Conservation (phyloP, 1,284 basidiomycete species). For the Psilocybe mexicana region DNA sequence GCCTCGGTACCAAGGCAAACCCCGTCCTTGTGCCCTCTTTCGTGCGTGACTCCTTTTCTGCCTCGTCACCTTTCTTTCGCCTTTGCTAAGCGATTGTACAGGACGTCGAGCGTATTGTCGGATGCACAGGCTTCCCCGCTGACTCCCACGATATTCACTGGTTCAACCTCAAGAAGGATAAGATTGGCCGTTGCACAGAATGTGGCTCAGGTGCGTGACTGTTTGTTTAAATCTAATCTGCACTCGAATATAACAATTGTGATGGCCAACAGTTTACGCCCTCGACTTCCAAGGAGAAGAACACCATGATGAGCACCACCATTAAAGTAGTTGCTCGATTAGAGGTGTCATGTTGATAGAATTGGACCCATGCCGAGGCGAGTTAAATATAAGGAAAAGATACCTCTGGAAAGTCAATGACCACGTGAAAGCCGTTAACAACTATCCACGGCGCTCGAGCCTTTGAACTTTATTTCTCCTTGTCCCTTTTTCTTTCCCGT, state of each 20-base stretch:
- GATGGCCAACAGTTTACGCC: conserved; percentile 45
- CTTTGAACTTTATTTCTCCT: background rate
- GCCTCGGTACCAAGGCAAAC: conserved; percentile 85
- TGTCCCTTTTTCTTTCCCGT: background rate
- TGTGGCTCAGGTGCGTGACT: conserved; percentile 78
- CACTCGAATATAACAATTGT: conserved; percentile 8
- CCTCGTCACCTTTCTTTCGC: conserved; percentile 1
- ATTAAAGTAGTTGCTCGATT: conserved; percentile 23
- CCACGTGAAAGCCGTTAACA: conserved; percentile 11
- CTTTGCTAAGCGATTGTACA: conserved; percentile 32
- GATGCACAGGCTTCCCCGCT: conserved; percentile 89
- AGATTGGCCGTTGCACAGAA: conserved; percentile 82
- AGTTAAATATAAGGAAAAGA: conserved; percentile 22
- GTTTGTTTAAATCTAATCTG: background rate
- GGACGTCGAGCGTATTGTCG: conserved; percentile 81
- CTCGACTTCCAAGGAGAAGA: conserved; percentile 60
- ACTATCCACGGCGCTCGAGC: background rate
- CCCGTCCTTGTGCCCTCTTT: conserved; percentile 88
- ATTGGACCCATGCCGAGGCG: conserved; percentile 14
- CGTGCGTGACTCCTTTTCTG: conserved; percentile 50
- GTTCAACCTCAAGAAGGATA: conserved; percentile 70
- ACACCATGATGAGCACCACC: conserved; percentile 43
- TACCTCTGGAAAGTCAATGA: conserved; percentile 6
- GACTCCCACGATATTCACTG: conserved; percentile 92
- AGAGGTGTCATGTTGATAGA: conserved; percentile 14